Conservation (phyloP, 768 basidiomycete species). For the Boletus coccyginus region DNA sequence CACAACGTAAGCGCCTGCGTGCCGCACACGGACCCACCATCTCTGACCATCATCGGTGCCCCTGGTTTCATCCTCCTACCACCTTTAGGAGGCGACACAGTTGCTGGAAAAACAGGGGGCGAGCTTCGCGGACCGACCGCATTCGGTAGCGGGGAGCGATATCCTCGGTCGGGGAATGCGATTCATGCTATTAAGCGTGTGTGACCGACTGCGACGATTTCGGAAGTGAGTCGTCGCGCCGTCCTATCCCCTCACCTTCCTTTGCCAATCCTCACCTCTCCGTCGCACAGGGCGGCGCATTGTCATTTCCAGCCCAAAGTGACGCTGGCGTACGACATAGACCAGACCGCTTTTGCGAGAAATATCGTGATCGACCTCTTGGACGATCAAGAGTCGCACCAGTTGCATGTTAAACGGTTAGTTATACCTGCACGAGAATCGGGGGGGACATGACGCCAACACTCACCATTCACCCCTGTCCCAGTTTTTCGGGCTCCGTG, state of each 20-base stretch:
- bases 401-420: slow-evolving; percentile 33
- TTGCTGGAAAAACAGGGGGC: slow-evolving; percentile 63
- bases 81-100: slow-evolving; percentile 41
- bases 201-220: slow-evolving; percentile 58
- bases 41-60: background rate
- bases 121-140: slow-evolving; percentile 47
- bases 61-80: background rate
- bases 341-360: slow-evolving; percentile 40
- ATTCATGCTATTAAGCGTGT: slow-evolving; percentile 47
- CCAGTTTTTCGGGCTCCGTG: slow-evolving; percentile 27
- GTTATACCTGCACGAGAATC: slow-evolving; percentile 16
- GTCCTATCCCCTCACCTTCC: background rate
- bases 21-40: background rate
- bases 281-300: slow-evolving; percentile 43
- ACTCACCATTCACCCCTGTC: background rate
- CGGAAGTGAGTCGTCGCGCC: slow-evolving; percentile 37
- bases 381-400: slow-evolving; percentile 22
- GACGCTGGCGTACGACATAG: slow-evolving; percentile 42
- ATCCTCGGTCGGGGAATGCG: slow-evolving; percentile 59
- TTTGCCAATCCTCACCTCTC: background rate
- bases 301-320: slow-evolving; percentile 51
- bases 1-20: slow-evolving; percentile 9
- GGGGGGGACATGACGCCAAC: too few species aligned
- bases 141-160: slow-evolving; percentile 52
- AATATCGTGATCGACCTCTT: slow-evolving; percentile 22